These are phyloP conservation scores for Stephanodiscus triporus DNA, from an alignment of 108 stramenopile species.

Conservation along the genomic window DNA sequence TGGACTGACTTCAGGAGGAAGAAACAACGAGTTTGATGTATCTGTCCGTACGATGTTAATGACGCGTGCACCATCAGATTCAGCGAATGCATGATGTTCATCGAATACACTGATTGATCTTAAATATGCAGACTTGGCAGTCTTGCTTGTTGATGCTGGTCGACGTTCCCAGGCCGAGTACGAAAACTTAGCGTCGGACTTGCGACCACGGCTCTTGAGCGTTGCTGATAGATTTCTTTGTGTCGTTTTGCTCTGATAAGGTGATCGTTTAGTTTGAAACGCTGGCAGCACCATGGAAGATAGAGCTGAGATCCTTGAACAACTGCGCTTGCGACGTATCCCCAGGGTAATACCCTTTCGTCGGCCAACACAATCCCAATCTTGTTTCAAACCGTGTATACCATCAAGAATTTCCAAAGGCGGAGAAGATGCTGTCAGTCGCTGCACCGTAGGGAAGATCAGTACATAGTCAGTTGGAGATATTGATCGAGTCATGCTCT, in stretches of 20 bases:
- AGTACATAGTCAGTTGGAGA: constrained; percentile 1
- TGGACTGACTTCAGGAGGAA: constrained; percentile 13
- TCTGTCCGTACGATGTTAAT: background rate
- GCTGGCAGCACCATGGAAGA: background rate
- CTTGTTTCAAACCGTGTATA: background rate
- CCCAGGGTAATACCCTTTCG: background rate
- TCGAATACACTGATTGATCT: background rate
- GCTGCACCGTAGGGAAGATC: constrained; percentile 9
- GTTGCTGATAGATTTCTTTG: constrained; percentile 7
- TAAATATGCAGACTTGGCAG: background rate
- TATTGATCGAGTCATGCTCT: background rate
- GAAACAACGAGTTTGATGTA: constrained; percentile 3
- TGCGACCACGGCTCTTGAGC: background rate
- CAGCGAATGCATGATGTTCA: too few relatives aligned
- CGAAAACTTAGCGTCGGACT: constrained; percentile 10
- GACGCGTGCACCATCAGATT: background rate
- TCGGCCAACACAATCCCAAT: too few relatives aligned
- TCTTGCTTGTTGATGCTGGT: background rate
- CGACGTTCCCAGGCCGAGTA: constrained; percentile 20
- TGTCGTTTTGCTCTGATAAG: constrained; percentile 17
- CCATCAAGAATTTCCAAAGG: constrained; percentile 13
- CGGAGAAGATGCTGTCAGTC: constrained; percentile 13
- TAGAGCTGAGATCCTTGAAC: background rate
- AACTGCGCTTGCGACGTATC: background rate
- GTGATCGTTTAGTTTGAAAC: background rate